Conservation (phyloP, 768 basidiomycete species). For the Kwoniella mangroviensis region DNA sequence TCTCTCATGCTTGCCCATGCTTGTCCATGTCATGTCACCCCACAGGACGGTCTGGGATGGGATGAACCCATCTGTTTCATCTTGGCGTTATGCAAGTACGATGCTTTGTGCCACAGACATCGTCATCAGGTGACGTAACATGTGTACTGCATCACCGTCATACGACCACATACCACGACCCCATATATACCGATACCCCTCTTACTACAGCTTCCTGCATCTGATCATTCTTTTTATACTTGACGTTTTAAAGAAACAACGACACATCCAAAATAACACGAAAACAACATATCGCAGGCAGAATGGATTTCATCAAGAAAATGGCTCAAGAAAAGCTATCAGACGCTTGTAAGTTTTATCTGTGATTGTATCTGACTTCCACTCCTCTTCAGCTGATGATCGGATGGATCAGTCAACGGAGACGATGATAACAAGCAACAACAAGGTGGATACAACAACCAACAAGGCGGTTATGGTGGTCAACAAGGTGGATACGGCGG, state of each 20-base stretch:
- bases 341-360: constrained; percentile 62
- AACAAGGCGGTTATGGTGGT: constrained; percentile 18
- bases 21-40: no score
- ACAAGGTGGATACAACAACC: constrained; percentile 31
- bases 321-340: constrained; percentile 72
- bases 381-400: neutral
- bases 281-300: constrained; percentile 18
- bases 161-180: neutral
- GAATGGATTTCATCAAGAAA: constrained; percentile 68
- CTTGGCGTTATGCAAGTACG: neutral
- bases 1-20: no score
- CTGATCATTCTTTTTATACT: neutral
- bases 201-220: neutral
- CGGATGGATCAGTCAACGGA: neutral
- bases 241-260: no score
- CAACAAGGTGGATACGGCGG: constrained; percentile 10
- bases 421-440: constrained; percentile 37
- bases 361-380: neutral
- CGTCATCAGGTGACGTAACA: constrained; percentile 6
- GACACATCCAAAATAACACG: constrained; percentile 17
- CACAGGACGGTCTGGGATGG: no score
- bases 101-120: neutral
- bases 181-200: neutral
- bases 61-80: neutral
- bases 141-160: neutral